phyloP scores from a whole-genome alignment of 2,329 filamentous ascomycete species.

The Talaromyces rugulosus region DNA sequence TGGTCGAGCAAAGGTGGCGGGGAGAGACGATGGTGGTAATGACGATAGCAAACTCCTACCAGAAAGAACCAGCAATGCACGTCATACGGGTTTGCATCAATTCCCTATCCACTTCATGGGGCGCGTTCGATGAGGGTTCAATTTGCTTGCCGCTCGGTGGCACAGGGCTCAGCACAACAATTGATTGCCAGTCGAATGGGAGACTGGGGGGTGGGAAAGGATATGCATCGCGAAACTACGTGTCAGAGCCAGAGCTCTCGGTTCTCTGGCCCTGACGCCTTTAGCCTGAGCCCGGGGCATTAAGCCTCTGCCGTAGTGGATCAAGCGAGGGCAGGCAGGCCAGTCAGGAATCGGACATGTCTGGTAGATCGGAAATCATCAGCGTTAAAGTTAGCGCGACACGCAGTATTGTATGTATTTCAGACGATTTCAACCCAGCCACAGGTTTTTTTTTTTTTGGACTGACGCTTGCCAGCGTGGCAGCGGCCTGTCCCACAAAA shows the following conservation, averaged over 20 bases:
- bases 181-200: background rate
- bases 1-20: constrained; percentile 8
- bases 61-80: constrained; percentile 13
- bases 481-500: constrained; percentile 16
- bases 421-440: constrained; percentile 13
- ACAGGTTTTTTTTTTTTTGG: constrained; percentile 16
- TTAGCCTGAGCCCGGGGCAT: constrained; percentile 18
- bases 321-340: constrained; percentile 13
- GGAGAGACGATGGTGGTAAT: background rate
- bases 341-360: constrained; percentile 10
- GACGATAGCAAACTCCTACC: constrained; percentile 6
- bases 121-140: background rate
- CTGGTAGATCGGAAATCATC: constrained; percentile 16
- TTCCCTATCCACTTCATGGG: background rate
- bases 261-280: constrained; percentile 22
- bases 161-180: background rate
- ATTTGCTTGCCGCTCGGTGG: background rate
- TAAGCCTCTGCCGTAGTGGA: constrained; percentile 22
- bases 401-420: constrained; percentile 5
- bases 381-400: constrained; percentile 15
- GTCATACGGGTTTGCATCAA: constrained; percentile 11
- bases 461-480: constrained; percentile 28
- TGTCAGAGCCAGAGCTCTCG: constrained; percentile 28
- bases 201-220: constrained; percentile 1
- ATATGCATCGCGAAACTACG: constrained; percentile 17